These are phyloP conservation scores for Tylopilus rubrobrunneus DNA, from an alignment of 768 basidiomycete genomes.

Conservation along the genomic window DNA sequence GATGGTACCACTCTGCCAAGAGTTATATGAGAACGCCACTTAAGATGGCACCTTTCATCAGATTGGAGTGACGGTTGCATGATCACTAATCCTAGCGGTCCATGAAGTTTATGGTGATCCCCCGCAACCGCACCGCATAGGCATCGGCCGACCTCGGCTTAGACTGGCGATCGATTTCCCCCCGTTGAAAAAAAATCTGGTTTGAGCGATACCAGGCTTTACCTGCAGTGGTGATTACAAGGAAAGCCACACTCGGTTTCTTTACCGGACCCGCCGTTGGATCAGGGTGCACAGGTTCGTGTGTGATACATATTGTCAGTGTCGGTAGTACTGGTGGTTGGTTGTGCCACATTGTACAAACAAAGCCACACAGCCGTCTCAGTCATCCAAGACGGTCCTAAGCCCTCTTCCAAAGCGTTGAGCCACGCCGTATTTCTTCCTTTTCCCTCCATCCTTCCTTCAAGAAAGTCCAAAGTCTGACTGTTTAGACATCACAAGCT, in stretches of 20 bases:
- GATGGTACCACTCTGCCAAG: neutral
- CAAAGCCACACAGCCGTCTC: slow-evolving; percentile 26
- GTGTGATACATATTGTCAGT: too few species aligned
- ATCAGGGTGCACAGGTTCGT: slow-evolving; percentile 5
- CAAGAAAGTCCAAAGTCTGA: neutral
- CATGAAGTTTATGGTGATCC: neutral
- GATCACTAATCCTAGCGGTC: neutral
- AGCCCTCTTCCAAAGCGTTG: slow-evolving; percentile 14
- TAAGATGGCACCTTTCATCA: neutral
- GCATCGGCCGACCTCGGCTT: neutral
- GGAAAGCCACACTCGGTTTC: neutral
- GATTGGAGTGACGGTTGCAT: neutral
- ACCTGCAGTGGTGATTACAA: neutral
- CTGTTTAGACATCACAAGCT: neutral
- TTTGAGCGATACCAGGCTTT: neutral
- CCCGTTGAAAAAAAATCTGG: neutral
- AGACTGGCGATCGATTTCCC: neutral
- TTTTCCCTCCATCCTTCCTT: slow-evolving; percentile 2
- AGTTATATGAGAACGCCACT: neutral
- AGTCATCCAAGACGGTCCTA: slow-evolving; percentile 26
- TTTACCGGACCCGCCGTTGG: neutral
- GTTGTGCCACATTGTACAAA: slow-evolving; percentile 29
- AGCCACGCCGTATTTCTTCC: slow-evolving; percentile 14
- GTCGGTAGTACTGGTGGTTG: neutral
- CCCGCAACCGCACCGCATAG: neutral